These are phyloP conservation scores for Rhodamnia argentea DNA, from an alignment of 345 rosid species.

Conservation along the genomic window DNA sequence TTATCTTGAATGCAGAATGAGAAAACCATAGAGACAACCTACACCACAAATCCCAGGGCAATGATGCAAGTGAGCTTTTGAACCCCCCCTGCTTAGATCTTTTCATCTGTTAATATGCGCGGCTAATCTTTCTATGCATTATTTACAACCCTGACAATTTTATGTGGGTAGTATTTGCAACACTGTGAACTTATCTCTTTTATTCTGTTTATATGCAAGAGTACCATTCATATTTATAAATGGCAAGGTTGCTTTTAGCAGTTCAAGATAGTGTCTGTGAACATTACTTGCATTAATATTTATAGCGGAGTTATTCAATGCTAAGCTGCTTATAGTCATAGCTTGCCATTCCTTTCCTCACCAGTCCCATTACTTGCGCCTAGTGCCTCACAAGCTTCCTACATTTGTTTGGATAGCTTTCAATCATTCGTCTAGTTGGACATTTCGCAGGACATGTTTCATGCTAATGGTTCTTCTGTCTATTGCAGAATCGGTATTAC, in stretches of 20 bases:
- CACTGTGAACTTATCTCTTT: background rate
- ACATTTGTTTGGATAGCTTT: too few species aligned
- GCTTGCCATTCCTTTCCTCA: too few species aligned
- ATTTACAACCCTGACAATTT: background rate
- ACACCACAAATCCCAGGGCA: constrained; percentile 69
- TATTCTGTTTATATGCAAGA: background rate
- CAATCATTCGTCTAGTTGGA: background rate
- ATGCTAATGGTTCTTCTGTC: background rate
- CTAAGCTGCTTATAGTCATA: background rate
- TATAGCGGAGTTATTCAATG: background rate
- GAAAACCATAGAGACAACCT: constrained; percentile 71
- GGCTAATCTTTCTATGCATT: background rate
- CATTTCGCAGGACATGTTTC: background rate
- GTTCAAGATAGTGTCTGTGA: background rate
- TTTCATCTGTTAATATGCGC: background rate
- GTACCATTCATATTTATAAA: background rate
- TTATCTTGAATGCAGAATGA: constrained; percentile 44
- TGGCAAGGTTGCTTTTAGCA: background rate
- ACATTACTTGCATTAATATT: too few species aligned
- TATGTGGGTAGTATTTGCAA: too few species aligned
- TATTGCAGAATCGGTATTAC: background rate
- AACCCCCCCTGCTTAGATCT: background rate
- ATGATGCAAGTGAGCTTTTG: constrained; percentile 83
- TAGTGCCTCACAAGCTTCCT: too few species aligned
- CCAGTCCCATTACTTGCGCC: too few species aligned